Evolutionary conservation across 805 yeast genomes (phyloP).

Genomic region (Starmerella potacharoeniae): DNA sequence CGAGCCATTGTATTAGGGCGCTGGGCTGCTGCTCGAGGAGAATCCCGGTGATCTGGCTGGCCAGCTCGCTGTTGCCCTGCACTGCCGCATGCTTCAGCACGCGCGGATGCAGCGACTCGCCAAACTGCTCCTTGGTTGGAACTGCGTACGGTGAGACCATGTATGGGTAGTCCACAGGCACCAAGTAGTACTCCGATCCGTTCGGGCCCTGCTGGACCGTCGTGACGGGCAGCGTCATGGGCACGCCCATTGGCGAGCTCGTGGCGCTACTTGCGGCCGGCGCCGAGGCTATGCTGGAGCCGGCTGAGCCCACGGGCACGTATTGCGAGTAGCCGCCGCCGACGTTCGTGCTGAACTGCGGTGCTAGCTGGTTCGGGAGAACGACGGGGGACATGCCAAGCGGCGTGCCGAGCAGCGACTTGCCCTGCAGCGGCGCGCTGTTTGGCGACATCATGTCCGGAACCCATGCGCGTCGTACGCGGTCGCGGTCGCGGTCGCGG

Average conservation of each 20-base stretch:
- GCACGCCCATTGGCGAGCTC: not conserved
- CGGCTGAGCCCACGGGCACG: not conserved
- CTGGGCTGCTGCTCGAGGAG: conserved; percentile 79
- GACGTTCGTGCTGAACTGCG: not conserved
- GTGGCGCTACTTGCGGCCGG: not conserved
- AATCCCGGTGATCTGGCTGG: conserved; percentile 93
- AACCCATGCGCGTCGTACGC: not conserved
- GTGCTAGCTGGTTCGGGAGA: not conserved
- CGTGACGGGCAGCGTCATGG: not conserved
- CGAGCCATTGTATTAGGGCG: conserved; percentile 73
- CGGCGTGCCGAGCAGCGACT: not conserved
- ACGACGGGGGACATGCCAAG: not conserved
- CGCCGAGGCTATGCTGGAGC: not conserved
- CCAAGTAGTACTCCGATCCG: conserved; percentile 1
- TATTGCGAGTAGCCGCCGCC: not conserved
- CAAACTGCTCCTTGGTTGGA: conserved; percentile 33
- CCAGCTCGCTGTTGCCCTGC: conserved; percentile 66
- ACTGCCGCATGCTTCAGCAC: conserved; percentile 70
- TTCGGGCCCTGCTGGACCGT: not conserved
- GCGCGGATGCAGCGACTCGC: conserved; percentile 85
- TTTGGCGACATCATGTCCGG: not conserved
- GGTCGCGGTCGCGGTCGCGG: not conserved
- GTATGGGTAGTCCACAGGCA: not conserved
- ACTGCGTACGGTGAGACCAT: not conserved
- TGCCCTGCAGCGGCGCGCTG: not conserved